Base-by-base conservation (phyloP, 352 stramenopile species). In the Phytophthora ohioensis region DNA sequence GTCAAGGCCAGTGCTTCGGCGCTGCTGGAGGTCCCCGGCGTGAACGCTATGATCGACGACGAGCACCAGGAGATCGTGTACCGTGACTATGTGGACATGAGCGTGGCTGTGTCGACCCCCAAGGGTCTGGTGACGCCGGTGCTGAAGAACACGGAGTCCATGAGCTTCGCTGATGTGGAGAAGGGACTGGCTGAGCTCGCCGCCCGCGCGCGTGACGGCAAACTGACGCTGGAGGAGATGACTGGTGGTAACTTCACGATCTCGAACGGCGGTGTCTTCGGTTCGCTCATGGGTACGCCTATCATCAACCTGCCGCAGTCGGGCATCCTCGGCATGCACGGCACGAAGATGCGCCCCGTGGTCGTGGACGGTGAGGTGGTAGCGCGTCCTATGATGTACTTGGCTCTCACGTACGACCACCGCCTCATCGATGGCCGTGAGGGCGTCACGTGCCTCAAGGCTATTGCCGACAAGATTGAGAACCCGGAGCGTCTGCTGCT, bases 241-340 rank as follows among this genome's bases (percentile, higher is more conserved):
- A 80, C 73, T 3, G 73, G 73, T 13, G 73, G 73, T 27, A 80
- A 98, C 64, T 99, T 99, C 79, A 99, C 98, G 42, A 99, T 99
- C 80, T 99, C 94, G 45, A 99, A 99, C 79, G 98, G 98, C 48
- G 98, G 73, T 17, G 73, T 80, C 30, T 80, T 77, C 43, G 73
- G 98, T 62, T 99, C 94, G 35, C 81, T 99, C 11, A 99, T 99
- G 93, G 97, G 97, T 57, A 99, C 98, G 42, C 98, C 98, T 31
- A 99, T 99, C 85, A 99, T 99, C 86, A 99, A 99, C 87, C 81
- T 98, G 64, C 98, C 98, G 30, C 98, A 99, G 80, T 98, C 88
- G 32, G 98, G 95, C 55, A 99, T 99, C 79, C 91, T 99, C 49
- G 98, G 98, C 70, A 99, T 99, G 98, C 98, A 99, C 82, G 97